A percentile compares a stretch with the other conserved stretches of the same genome.
phyloP scores from a whole-genome alignment of 768 basidiomycete genomes.

The Trametopsis cervina region DNA sequence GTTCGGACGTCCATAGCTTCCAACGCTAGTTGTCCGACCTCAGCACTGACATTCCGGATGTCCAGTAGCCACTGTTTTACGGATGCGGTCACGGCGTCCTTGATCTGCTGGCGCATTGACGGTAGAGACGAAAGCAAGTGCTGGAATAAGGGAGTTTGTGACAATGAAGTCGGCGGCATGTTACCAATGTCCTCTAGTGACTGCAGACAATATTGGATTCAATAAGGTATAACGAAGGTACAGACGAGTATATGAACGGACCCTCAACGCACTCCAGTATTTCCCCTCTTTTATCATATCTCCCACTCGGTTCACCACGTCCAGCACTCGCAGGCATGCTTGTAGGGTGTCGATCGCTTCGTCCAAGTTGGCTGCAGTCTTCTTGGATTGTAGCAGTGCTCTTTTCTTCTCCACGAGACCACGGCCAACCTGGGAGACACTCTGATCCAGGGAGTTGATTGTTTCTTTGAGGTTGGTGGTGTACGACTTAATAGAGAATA shows the following conservation, averaged over 20 bases:
- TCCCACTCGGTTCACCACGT: slow-evolving; percentile 87
- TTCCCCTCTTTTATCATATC: slow-evolving; percentile 90
- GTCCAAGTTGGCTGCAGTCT: slow-evolving; percentile 90
- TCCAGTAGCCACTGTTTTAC: slow-evolving; percentile 97
- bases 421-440: slow-evolving; percentile 82
- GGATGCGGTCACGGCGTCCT: slow-evolving; percentile 89
- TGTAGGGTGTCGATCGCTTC: slow-evolving; percentile 95
- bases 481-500: slow-evolving; percentile 93
- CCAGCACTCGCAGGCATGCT: slow-evolving; percentile 85
- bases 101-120: slow-evolving; percentile 81
- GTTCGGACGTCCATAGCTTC: slow-evolving; percentile 85
- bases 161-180: slow-evolving; percentile 83
- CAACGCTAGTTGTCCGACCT: slow-evolving; percentile 81
- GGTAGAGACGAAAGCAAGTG: slow-evolving; percentile 89
- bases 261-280: slow-evolving; percentile 95
- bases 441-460: slow-evolving; percentile 82
- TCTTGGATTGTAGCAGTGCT: slow-evolving; percentile 79
- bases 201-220: slow-evolving; percentile 36
- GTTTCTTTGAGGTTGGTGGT: slow-evolving; percentile 90
- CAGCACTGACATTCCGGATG: slow-evolving; percentile 80
- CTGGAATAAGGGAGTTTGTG: slow-evolving; percentile 88
- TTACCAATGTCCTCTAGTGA: slow-evolving; percentile 93
- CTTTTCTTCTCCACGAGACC: slow-evolving; percentile 93
- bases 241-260: slow-evolving; percentile 36
- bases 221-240: slow-evolving; percentile 13